Conservation (phyloP, 2,329 filamentous ascomycete species). For the Chrysoporthe deuterocubensis region DNA sequence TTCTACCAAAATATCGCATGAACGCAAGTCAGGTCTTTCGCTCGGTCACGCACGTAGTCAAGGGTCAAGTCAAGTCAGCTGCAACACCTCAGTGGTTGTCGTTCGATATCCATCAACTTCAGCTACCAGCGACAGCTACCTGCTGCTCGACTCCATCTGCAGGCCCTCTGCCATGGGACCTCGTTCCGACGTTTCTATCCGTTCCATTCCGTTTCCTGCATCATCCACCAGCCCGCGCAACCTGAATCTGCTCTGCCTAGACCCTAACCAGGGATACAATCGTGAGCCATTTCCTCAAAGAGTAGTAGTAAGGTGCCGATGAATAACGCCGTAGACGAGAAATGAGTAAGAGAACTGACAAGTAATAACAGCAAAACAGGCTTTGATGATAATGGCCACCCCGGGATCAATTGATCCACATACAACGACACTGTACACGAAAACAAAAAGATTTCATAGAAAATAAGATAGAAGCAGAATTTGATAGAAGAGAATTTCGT, state of each 20-base stretch:
- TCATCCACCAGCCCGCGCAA: not conserved
- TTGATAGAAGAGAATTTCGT: slow-evolving; percentile 15
- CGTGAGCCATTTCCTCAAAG: slow-evolving; percentile 20
- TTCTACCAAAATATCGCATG: not conserved
- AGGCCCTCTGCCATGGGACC: not conserved
- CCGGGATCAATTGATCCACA: slow-evolving; percentile 16
- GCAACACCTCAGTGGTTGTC: not conserved
- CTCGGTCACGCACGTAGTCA: not conserved
- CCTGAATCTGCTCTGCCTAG: slow-evolving; percentile 15
- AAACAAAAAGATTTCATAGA: slow-evolving; percentile 18
- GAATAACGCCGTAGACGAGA: slow-evolving; percentile 8
- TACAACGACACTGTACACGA: slow-evolving; percentile 21
- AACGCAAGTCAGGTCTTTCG: not conserved
- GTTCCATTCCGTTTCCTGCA: not conserved
- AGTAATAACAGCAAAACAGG: slow-evolving; percentile 3
- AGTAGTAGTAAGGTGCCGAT: slow-evolving; percentile 4
- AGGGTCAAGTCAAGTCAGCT: not conserved
- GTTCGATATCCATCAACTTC: slow-evolving; percentile 15
- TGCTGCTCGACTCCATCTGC: not conserved
- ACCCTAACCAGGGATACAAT: slow-evolving; percentile 19
- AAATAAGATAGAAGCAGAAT: slow-evolving; percentile 12
- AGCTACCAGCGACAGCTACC: slow-evolving; percentile 6
- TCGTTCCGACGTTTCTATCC: not conserved
- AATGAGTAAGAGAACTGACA: not conserved
- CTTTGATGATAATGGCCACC: slow-evolving; percentile 3